Percentiles rank a stretch among this genome's conserved stretches.
Conservation (phyloP, 257 asterid species). For the Echites panduratus region DNA sequence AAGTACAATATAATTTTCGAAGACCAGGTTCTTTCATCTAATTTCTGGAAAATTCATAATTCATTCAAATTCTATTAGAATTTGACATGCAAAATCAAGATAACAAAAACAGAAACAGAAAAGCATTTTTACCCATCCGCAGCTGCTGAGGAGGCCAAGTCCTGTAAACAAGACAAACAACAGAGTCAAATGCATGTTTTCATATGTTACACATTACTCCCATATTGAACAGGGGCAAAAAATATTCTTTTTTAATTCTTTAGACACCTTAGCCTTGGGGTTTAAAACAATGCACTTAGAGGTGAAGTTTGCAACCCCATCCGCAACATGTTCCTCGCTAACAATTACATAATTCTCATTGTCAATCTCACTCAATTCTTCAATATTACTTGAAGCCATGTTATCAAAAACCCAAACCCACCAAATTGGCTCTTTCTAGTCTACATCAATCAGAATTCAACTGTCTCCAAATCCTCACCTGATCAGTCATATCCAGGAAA, state of each 20-base stretch:
- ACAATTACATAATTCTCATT: constrained; percentile 67
- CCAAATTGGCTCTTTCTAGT: constrained; percentile 77
- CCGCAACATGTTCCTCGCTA: constrained; percentile 73
- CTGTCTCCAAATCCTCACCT: constrained; percentile 54
- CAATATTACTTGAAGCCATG: constrained; percentile 40
- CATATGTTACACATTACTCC: neutral
- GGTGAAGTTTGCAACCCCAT: constrained; percentile 86
- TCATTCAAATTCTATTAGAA: neutral
- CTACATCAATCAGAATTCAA: constrained; percentile 57
- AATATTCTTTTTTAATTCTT: neutral
- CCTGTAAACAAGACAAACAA: constrained; percentile 43
- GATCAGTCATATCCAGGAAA: constrained; percentile 14
- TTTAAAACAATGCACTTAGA: constrained; percentile 78
- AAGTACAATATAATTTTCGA: neutral
- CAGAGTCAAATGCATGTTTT: neutral
- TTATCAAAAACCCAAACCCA: constrained; percentile 96
- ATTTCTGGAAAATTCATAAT: neutral
- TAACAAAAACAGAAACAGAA: neutral
- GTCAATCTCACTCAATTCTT: constrained; percentile 76
- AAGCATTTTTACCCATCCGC: constrained; percentile 51
- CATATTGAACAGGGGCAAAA: neutral
- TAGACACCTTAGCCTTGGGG: constrained; percentile 58
- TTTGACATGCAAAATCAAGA: neutral
- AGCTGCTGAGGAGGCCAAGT: constrained; percentile 66
- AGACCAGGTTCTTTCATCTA: neutral